A percentile compares a stretch with the other conserved stretches of the same genome.
These are phyloP conservation scores for Salix caprea DNA, from an alignment of 345 rosid species.

Conservation along the genomic window DNA sequence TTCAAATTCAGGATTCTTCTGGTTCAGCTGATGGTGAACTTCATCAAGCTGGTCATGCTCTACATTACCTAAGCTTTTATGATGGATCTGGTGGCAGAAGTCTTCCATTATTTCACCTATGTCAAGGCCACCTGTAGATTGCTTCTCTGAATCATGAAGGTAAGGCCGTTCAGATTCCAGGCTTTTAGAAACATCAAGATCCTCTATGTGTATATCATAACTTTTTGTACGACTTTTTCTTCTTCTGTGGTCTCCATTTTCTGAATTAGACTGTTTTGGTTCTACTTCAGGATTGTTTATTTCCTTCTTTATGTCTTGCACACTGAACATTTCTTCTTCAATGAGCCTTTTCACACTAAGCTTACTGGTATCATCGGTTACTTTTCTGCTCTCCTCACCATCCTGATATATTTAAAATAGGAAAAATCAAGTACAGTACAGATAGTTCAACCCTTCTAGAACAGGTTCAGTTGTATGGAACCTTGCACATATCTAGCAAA, in stretches of 20 bases:
- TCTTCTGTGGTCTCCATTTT: slow-evolving; percentile 43
- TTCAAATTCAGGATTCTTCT: slow-evolving; percentile 42
- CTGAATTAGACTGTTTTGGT: slow-evolving; percentile 36
- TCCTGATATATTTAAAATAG: slow-evolving; percentile 38
- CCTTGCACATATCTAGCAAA: neutral
- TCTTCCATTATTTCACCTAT: slow-evolving; percentile 64
- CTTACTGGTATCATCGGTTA: slow-evolving; percentile 12
- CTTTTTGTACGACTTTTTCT: slow-evolving; percentile 52
- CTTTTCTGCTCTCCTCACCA: slow-evolving; percentile 37
- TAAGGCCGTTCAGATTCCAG: slow-evolving; percentile 26
- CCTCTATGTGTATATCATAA: slow-evolving; percentile 37
- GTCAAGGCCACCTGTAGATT: slow-evolving; percentile 38
- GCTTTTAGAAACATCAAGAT: slow-evolving; percentile 33
- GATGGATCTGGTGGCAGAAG: slow-evolving; percentile 56
- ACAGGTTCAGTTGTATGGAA: neutral
- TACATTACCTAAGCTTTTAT: slow-evolving; percentile 38
- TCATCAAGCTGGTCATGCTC: slow-evolving; percentile 35
- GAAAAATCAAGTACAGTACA: slow-evolving; percentile 5
- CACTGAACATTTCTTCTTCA: slow-evolving; percentile 75
- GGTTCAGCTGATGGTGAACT: slow-evolving; percentile 25
- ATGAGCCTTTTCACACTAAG: slow-evolving; percentile 91
- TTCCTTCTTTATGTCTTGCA: slow-evolving; percentile 39
- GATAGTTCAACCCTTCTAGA: neutral
- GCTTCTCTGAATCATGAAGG: slow-evolving; percentile 29
- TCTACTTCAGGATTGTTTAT: slow-evolving; percentile 37